A percentile compares a stretch with the other conserved stretches of the same genome.
These are phyloP conservation scores for Phytopythium cucurbitacearum DNA, from an alignment of 352 stramenopile species.

Conservation along the genomic window DNA sequence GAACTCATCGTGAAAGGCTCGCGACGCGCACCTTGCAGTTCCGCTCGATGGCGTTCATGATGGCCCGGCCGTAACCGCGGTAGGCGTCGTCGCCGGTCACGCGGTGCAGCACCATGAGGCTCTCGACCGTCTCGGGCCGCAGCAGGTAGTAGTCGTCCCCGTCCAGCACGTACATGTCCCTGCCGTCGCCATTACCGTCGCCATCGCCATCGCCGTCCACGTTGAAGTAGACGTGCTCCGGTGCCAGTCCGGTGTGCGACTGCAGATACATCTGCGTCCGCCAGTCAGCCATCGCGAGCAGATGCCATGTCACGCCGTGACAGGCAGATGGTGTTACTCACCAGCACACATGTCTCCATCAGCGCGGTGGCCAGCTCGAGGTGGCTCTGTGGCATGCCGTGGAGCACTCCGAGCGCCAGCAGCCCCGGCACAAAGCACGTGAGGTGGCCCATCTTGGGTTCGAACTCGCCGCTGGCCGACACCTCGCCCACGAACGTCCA, in stretches of 20 bases:
- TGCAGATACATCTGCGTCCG: constrained; percentile 61
- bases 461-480: constrained; percentile 14
- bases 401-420: constrained; percentile 56
- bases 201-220: constrained; percentile 10
- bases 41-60: constrained; percentile 76
- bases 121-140: constrained; percentile 88
- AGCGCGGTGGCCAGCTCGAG: constrained; percentile 69
- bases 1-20: not conserved
- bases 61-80: constrained; percentile 63
- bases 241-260: constrained; percentile 51
- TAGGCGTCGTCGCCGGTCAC: constrained; percentile 83
- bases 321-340: constrained; percentile 6
- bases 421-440: constrained; percentile 87
- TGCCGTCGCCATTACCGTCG: not conserved
- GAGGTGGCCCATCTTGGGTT: constrained; percentile 76
- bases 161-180: constrained; percentile 14
- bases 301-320: not conserved
- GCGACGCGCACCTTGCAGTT: constrained; percentile 42
- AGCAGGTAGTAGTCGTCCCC: constrained; percentile 63
- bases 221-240: constrained; percentile 71
- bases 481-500: constrained; percentile 46
- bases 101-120: constrained; percentile 85
- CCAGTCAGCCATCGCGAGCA: not conserved
- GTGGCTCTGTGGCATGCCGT: constrained; percentile 52
- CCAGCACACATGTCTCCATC: constrained; percentile 65